Conservation (phyloP, 2,329 filamentous ascomycete species). For the Raffaelea deltoideospora region DNA sequence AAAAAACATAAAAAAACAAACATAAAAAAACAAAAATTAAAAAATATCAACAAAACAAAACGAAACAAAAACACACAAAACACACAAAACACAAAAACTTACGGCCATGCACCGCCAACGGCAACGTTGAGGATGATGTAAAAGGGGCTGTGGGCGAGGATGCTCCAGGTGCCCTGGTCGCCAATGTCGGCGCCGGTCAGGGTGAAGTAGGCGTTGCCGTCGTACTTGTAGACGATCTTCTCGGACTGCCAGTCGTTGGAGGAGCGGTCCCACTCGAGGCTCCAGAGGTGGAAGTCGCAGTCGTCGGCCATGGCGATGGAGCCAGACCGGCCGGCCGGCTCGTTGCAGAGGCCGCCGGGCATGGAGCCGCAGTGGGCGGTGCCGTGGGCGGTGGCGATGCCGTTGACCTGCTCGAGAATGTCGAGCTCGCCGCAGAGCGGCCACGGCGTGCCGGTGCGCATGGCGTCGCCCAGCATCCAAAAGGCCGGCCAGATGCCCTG, state of each 20-base stretch:
- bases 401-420: constrained; percentile 41
- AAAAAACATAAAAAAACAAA: too few relatives aligned
- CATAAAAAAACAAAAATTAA: too few relatives aligned
- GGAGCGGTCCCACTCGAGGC: constrained; percentile 30
- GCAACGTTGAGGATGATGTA: constrained; percentile 38
- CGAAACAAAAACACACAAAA: too few relatives aligned
- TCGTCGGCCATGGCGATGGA: constrained; percentile 20
- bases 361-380: constrained; percentile 34
- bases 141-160: constrained; percentile 29
- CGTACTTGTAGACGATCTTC: constrained; percentile 29
- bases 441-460: constrained; percentile 33
- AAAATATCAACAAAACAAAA: too few relatives aligned
- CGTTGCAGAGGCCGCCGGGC: constrained; percentile 33
- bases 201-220: constrained; percentile 26
- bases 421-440: constrained; percentile 41
- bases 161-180: constrained; percentile 26
- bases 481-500: constrained; percentile 45
- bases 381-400: constrained; percentile 27
- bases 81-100: constrained; percentile 14
- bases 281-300: constrained; percentile 31
- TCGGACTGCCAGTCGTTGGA: constrained; percentile 26
- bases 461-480: constrained; percentile 37
- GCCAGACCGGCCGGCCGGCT: constrained; percentile 27
- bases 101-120: constrained; percentile 32
- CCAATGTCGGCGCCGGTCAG: constrained; percentile 27